Conservation (phyloP, 2,329 filamentous ascomycete species). For the Penicillium nordicum region DNA sequence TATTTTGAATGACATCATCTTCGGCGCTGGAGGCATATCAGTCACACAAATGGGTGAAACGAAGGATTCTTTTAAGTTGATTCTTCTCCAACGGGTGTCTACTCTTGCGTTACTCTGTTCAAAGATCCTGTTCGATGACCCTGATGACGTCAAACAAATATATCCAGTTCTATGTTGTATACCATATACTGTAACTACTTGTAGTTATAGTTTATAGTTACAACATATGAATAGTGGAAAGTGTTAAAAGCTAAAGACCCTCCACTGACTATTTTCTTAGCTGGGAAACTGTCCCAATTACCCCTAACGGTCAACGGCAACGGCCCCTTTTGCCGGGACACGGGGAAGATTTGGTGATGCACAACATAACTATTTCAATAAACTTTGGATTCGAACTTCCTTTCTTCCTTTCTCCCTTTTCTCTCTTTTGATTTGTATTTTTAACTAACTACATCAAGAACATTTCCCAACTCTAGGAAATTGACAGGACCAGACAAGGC, state of each 20-base stretch:
- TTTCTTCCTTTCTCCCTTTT: background rate
- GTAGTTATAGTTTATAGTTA: no score
- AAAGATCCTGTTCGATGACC: background rate
- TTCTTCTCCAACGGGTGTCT: background rate
- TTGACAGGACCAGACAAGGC: conserved; percentile 17
- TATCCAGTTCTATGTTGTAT: background rate
- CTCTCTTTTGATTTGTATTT: background rate
- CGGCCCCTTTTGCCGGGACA: conserved; percentile 15
- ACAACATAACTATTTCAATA: conserved; percentile 14
- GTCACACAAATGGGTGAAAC: background rate
- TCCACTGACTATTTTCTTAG: no score
- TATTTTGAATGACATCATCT: background rate
- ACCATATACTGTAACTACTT: no score
- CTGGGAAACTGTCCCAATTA: background rate
- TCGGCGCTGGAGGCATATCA: no score
- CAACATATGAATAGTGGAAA: no score
- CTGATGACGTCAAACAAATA: background rate
- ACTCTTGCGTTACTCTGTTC: background rate
- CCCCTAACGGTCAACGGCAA: conserved; percentile 22
- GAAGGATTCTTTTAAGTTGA: background rate
- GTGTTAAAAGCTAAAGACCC: no score
- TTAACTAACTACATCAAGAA: no score
- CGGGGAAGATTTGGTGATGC: conserved; percentile 16
- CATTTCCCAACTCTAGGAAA: conserved; percentile 14
- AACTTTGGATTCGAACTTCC: background rate